Percentiles rank a stretch among this genome's conserved stretches.
These are phyloP conservation scores for Calocera viscosa DNA, from an alignment of 768 basidiomycete species.

Conservation along the genomic window DNA sequence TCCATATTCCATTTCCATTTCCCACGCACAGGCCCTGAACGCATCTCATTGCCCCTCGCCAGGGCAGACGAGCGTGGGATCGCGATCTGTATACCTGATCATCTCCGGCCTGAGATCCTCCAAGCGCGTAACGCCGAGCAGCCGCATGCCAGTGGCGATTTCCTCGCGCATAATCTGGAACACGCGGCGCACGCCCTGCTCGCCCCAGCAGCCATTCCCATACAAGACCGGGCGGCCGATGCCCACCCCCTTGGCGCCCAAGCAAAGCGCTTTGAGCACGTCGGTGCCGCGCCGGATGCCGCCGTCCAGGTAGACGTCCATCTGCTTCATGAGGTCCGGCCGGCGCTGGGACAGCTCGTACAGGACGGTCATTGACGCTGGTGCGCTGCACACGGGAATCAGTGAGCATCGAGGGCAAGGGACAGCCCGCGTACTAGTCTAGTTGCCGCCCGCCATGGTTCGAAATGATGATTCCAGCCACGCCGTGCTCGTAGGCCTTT, in stretches of 20 bases:
- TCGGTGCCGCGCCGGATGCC: slow-evolving; percentile 40
- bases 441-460: slow-evolving; percentile 50
- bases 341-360: slow-evolving; percentile 31
- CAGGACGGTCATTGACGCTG: slow-evolving; percentile 56
- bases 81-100: slow-evolving; percentile 12
- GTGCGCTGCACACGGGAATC: slow-evolving; percentile 35
- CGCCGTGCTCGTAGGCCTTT: slow-evolving; percentile 29
- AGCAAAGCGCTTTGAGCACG: slow-evolving; percentile 32
- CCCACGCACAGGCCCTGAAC: no score
- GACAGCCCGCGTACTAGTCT: slow-evolving; percentile 32
- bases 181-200: slow-evolving; percentile 21
- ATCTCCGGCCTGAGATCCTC: slow-evolving; percentile 17
- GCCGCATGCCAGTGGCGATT: slow-evolving; percentile 61
- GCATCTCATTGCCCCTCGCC: not conserved
- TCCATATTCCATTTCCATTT: no score
- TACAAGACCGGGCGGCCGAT: slow-evolving; percentile 32
- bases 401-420: no score
- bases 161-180: slow-evolving; percentile 52
- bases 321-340: slow-evolving; percentile 31
- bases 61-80: slow-evolving; percentile 4
- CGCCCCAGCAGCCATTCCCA: slow-evolving; percentile 25
- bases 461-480: slow-evolving; percentile 31
- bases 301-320: slow-evolving; percentile 37
- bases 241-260: slow-evolving; percentile 35
- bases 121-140: slow-evolving; percentile 38